Conservation (phyloP, 1,284 basidiomycete genomes). For the Cryptococcus sp. region DNA sequence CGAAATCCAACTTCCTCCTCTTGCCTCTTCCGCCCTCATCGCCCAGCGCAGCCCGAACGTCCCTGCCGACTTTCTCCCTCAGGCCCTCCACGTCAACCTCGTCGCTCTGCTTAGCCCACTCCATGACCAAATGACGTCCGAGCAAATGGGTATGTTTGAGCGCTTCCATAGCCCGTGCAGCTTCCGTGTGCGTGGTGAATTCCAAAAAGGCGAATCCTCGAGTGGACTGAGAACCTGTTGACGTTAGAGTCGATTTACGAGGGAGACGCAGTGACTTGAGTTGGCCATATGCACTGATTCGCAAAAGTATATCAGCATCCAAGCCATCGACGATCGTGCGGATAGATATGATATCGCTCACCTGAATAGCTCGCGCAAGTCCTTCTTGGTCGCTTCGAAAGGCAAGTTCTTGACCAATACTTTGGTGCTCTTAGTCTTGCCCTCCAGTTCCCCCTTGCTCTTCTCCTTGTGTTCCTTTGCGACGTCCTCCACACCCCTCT, state of each 20-base stretch:
- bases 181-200: slow-evolving; percentile 81
- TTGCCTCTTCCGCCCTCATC: slow-evolving; percentile 30
- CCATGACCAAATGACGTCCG: slow-evolving; percentile 87
- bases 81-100: slow-evolving; percentile 67
- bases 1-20: slow-evolving; percentile 49
- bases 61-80: slow-evolving; percentile 66
- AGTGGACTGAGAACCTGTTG: slow-evolving; percentile 51
- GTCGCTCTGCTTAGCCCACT: slow-evolving; percentile 83
- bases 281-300: slow-evolving; percentile 74
- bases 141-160: slow-evolving; percentile 93
- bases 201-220: slow-evolving; percentile 97
- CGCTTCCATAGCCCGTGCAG: slow-evolving; percentile 78
- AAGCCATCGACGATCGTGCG: background rate
- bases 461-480: slow-evolving; percentile 53
- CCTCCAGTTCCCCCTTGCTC: slow-evolving; percentile 32
- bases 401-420: slow-evolving; percentile 97
- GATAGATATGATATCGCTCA: slow-evolving; percentile 53
- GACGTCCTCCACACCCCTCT: slow-evolving; percentile 72
- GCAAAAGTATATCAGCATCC: background rate
- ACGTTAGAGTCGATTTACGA: slow-evolving; percentile 78
- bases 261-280: slow-evolving; percentile 89
- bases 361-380: slow-evolving; percentile 84
- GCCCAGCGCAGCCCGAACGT: slow-evolving; percentile 36
- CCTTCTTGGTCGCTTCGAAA: slow-evolving; percentile 93
- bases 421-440: slow-evolving; percentile 69